These are phyloP conservation scores for Trametes pubescens DNA, from an alignment of 1,284 basidiomycete species.

Conservation along the genomic window DNA sequence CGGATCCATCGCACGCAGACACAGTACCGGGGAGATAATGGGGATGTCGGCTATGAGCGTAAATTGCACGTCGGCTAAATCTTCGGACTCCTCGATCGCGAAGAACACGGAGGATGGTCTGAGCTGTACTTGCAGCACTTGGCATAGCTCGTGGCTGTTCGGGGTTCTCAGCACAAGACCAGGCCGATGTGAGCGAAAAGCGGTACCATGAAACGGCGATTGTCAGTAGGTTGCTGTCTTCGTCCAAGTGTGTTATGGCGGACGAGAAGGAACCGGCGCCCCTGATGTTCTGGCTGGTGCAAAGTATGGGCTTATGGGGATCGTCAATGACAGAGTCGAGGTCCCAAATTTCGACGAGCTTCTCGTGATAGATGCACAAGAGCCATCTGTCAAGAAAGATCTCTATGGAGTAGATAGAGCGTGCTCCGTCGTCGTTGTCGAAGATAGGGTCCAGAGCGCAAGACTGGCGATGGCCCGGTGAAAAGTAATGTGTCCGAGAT, in stretches of 20 bases:
- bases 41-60: conserved; percentile 18
- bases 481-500: conserved; percentile 24
- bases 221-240: conserved; percentile 16
- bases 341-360: conserved; percentile 41
- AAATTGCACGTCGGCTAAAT: conserved; percentile 5
- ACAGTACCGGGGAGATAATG: conserved; percentile 36
- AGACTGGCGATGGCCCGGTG: conserved; percentile 13
- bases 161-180: not conserved
- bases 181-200: too few relatives aligned
- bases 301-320: conserved; percentile 21
- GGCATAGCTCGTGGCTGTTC: conserved; percentile 27
- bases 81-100: not conserved
- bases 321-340: conserved; percentile 27
- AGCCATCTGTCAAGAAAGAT: conserved; percentile 40
- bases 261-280: conserved; percentile 28
- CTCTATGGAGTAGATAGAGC: conserved; percentile 36
- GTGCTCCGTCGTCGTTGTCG: conserved; percentile 23
- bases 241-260: conserved; percentile 25
- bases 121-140: conserved; percentile 31
- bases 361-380: conserved; percentile 38
- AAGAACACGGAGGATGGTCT: conserved; percentile 15
- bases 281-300: conserved; percentile 22
- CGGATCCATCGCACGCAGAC: conserved; percentile 47
- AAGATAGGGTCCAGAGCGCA: conserved; percentile 24
- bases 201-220: conserved; percentile 29